Conservation (phyloP, 257 asterid species). For the Hygrophila difformis region DNA sequence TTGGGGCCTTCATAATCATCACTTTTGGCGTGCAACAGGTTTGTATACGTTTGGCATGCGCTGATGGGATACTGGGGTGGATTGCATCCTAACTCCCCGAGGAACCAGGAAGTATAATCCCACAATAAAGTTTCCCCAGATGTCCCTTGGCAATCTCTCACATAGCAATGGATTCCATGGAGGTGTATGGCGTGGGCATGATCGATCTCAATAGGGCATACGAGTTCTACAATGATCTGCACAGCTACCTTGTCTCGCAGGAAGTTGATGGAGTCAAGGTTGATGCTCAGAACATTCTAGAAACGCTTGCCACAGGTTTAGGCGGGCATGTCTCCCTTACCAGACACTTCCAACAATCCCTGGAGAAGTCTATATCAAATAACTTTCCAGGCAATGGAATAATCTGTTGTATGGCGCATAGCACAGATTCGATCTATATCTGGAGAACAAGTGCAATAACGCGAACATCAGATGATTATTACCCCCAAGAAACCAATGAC, state of each 20-base stretch:
- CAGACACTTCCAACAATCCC: constrained; percentile 32
- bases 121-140: constrained; percentile 27
- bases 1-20: too few species aligned
- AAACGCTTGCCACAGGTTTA: constrained; percentile 36
- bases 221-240: constrained; percentile 37
- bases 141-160: constrained; percentile 34
- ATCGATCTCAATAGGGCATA: constrained; percentile 30
- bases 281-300: constrained; percentile 38
- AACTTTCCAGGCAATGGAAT: constrained; percentile 45
- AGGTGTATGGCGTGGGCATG: constrained; percentile 33
- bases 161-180: constrained; percentile 38
- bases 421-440: constrained; percentile 46
- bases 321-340: constrained; percentile 42
- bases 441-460: constrained; percentile 36
- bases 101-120: constrained; percentile 35
- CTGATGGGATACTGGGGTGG: constrained; percentile 53
- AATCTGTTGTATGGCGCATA: constrained; percentile 58
- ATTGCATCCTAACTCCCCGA: constrained; percentile 27
- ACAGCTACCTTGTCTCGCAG: constrained; percentile 36
- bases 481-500: constrained; percentile 38
- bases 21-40: constrained; percentile 18
- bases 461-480: constrained; percentile 54
- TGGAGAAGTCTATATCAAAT: constrained; percentile 42
- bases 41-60: constrained; percentile 43
- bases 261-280: constrained; percentile 44